Evolutionary conservation across 768 basidiomycete species (phyloP).

Genomic region (Auricularia auricula-judae): DNA sequence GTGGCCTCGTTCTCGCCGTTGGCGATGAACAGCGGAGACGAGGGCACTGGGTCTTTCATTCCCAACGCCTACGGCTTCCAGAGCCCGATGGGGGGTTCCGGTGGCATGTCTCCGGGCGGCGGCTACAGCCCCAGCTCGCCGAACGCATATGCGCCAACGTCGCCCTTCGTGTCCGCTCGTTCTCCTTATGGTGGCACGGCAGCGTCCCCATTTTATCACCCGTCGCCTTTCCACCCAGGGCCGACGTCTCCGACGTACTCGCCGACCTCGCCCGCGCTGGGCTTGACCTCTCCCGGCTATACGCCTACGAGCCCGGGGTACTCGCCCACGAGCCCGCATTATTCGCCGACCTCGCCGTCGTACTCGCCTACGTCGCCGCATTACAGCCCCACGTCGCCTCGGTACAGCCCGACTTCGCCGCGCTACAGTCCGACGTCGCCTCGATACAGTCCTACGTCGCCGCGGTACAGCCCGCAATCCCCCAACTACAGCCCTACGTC

Average conservation of each 20-base stretch:
- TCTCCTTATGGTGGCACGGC: slow-evolving; percentile 56
- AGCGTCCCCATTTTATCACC: slow-evolving; percentile 52
- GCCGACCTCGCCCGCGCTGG: slow-evolving; percentile 76
- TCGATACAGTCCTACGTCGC: slow-evolving; percentile 84
- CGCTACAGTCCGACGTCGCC: slow-evolving; percentile 85
- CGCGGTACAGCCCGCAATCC: slow-evolving; percentile 68
- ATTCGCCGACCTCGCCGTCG: slow-evolving; percentile 74
- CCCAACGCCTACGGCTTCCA: slow-evolving; percentile 52
- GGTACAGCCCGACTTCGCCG: slow-evolving; percentile 84
- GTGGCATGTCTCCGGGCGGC: slow-evolving; percentile 65
- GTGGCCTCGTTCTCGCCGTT: slow-evolving; percentile 92
- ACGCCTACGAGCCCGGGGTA: slow-evolving; percentile 26
- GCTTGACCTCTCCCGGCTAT: slow-evolving; percentile 58
- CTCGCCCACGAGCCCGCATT: slow-evolving; percentile 63
- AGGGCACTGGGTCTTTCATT: slow-evolving; percentile 60
- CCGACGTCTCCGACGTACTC: slow-evolving; percentile 79
- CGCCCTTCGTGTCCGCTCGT: slow-evolving; percentile 70
- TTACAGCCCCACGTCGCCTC: slow-evolving; percentile 83
- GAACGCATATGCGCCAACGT: slow-evolving; percentile 79
- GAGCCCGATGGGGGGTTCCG: slow-evolving; percentile 73
- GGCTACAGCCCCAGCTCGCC: slow-evolving; percentile 84
- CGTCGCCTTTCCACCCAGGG: slow-evolving; percentile 22
- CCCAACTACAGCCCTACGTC: slow-evolving; percentile 91
- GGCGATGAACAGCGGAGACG: slow-evolving; percentile 65
- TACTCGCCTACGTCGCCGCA: slow-evolving; percentile 80